A percentile compares a stretch with the other conserved stretches of the same genome.
Evolutionary conservation across 2,329 filamentous ascomycete genomes (phyloP).

Genomic region (Nemania diffusa): DNA sequence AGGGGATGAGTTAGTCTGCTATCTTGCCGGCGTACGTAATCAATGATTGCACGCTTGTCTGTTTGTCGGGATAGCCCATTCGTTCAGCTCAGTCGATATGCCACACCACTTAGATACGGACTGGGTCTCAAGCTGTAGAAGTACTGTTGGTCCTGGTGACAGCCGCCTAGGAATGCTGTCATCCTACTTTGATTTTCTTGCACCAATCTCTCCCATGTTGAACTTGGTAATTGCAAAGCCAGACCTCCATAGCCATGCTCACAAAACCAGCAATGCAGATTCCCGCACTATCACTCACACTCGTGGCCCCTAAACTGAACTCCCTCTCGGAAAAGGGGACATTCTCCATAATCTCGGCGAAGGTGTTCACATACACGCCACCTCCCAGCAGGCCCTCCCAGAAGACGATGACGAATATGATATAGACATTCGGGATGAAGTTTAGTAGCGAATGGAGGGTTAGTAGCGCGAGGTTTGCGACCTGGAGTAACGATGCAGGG

Average conservation of each 20-base stretch:
- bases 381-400: conserved; percentile 96
- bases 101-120: not conserved
- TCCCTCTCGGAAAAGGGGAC: conserved; percentile 82
- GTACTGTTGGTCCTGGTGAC: not conserved
- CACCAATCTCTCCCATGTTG: conserved; percentile 81
- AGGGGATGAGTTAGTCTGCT: not conserved
- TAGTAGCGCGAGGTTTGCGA: conserved; percentile 79
- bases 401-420: conserved; percentile 87
- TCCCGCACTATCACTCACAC: conserved; percentile 89
- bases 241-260: conserved; percentile 83
- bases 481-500: conserved; percentile 81
- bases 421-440: conserved; percentile 85
- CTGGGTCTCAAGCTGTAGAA: not conserved
- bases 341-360: conserved; percentile 90
- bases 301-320: conserved; percentile 89
- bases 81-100: not conserved
- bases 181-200: conserved; percentile 61
- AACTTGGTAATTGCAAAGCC: conserved; percentile 86
- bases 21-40: not conserved
- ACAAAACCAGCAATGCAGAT: conserved; percentile 90
- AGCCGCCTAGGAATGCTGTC: conserved; percentile 18
- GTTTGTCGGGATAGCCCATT: not conserved
- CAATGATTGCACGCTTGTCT: not conserved
- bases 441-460: conserved; percentile 79
- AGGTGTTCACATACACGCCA: conserved; percentile 94